Base-by-base conservation (phyloP, 2,329 filamentous ascomycete species). In the Trichoderma breve region DNA sequence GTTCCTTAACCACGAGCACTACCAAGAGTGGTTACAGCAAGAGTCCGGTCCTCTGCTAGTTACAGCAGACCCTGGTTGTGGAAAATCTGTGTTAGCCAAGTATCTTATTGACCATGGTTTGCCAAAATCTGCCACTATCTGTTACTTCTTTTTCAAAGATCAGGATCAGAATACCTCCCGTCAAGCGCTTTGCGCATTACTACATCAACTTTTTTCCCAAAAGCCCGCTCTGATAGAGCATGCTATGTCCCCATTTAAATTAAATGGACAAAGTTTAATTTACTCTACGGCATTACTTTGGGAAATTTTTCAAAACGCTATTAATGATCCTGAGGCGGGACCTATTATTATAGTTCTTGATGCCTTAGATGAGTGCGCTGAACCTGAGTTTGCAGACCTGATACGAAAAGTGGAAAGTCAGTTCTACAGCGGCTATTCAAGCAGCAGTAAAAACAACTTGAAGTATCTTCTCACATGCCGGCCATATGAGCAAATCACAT, bases 141-240 rank as follows among this genome's bases (percentile, higher is more conserved):
- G 18, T 47, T 47, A 47, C 18, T 47, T 47, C 43, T 21, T 47
- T 2, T 47, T 47, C 0, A 47, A 47, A 21, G 43, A 47, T 4
- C 39, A 47, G 6, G 39, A 47, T 6, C 18, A 47, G 4, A 47
- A 47, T 11, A 47, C 39, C 1, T n/a, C 1, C 0, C 18, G 18
- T n/a, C 43, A 47, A 21, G 43, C 43, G 3, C 43, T 47, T 11
- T 47, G 18, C 3, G 43, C 43, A n/a, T 5, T 47, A n/a, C 43
- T 47, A 3, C 43, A 47, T 21, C 43, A 47, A 0, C 18, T 47
- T 5, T 47, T 47, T 11, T 4, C 8, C 4, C 18, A 21, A 11
- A 9, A 2, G 1, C 39, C 39, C 2, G 0, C 0, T 1, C 8
- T 47, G 0, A 47, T 47, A 9, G 11, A 21, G 3, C 18, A 47